These are phyloP conservation scores for Westerdykella aurantiaca DNA, from an alignment of 2,329 filamentous ascomycete species.

Conservation along the genomic window DNA sequence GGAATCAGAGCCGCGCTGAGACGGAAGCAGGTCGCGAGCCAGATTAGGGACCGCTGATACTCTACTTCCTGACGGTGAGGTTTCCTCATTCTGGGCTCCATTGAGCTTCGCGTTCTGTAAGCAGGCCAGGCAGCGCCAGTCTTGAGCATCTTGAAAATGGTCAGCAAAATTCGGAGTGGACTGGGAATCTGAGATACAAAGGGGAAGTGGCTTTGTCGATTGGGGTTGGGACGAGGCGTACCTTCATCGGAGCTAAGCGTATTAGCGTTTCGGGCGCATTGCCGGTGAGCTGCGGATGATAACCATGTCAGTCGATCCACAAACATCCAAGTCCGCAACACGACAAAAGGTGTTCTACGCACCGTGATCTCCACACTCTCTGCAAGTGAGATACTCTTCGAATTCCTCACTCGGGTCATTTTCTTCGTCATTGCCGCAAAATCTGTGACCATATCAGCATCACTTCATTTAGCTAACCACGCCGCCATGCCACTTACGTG, in stretches of 20 bases:
- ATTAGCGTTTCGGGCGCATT: constrained; percentile 73
- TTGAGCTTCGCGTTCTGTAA: constrained; percentile 43
- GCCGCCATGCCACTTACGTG: constrained; percentile 50
- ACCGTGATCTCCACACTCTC: constrained; percentile 77
- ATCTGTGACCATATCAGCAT: constrained; percentile 47
- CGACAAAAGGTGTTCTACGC: constrained; percentile 38
- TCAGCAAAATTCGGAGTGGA: constrained; percentile 9
- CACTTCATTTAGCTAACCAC: constrained; percentile 14
- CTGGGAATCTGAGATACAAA: not conserved
- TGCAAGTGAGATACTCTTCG: constrained; percentile 71
- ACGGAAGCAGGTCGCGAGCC: constrained; percentile 65
- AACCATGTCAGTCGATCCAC: constrained; percentile 44
- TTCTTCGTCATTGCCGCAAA: constrained; percentile 77
- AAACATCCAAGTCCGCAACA: constrained; percentile 22
- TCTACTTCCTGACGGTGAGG: constrained; percentile 41
- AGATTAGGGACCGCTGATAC: constrained; percentile 60
- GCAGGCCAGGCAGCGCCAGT: constrained; percentile 59
- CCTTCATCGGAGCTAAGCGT: constrained; percentile 58
- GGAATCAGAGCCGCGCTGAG: constrained; percentile 61
- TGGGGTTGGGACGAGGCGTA: constrained; percentile 40
- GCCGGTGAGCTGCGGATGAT: constrained; percentile 69
- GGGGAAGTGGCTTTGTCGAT: constrained; percentile 2
- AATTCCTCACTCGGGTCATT: constrained; percentile 76
- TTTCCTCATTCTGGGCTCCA: constrained; percentile 34
- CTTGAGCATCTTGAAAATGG: constrained; percentile 45